Evolutionary conservation across 768 basidiomycete species (phyloP).

Genomic region (Holtermannia corniformis): DNA sequence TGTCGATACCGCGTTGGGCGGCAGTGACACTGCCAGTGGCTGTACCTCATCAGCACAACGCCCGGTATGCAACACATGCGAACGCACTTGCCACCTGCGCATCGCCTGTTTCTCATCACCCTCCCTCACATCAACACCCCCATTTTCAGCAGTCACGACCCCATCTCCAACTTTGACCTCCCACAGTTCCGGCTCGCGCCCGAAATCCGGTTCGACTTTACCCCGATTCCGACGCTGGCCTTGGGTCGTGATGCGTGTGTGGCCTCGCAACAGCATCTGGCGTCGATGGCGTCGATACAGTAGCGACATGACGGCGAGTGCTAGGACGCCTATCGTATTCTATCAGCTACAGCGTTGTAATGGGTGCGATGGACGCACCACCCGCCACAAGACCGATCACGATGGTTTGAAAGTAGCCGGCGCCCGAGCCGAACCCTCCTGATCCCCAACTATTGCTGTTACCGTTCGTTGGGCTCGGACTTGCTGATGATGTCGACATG

Average conservation of each 20-base stretch:
- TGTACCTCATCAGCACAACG: neutral
- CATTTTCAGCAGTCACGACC: neutral
- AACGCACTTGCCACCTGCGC: neutral
- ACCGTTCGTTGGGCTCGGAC: no score
- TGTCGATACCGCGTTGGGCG: neutral
- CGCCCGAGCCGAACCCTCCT: neutral
- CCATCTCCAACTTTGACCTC: neutral
- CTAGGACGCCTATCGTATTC: neutral
- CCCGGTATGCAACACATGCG: neutral
- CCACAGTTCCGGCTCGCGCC: neutral
- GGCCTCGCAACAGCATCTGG: neutral
- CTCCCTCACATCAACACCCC: no score
- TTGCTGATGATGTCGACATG: no score
- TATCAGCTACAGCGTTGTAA: neutral
- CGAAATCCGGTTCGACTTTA: neutral
- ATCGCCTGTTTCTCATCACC: no score
- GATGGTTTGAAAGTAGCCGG: neutral
- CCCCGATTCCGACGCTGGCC: neutral
- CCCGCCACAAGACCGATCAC: neutral
- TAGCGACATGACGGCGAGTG: neutral
- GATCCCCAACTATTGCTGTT: neutral
- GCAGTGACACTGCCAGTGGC: neutral
- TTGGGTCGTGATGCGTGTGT: neutral
- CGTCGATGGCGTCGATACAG: neutral
- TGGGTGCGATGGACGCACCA: neutral